A percentile compares a stretch with the other conserved stretches of the same genome.
phyloP scores from a whole-genome alignment of 2,329 filamentous ascomycete species.

The Sordariomycetes sp. region DNA sequence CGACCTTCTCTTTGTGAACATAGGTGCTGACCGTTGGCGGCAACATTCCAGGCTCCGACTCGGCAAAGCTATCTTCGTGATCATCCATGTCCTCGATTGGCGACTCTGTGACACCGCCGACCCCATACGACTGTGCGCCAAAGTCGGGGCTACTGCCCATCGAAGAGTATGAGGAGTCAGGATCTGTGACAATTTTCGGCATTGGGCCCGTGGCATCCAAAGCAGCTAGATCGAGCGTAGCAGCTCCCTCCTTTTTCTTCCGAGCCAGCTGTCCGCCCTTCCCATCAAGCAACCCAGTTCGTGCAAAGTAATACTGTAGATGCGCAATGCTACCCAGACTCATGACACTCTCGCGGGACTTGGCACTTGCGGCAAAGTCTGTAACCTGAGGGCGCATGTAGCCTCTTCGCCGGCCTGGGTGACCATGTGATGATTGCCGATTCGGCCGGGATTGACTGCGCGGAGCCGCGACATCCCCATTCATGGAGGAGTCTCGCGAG shows the following conservation, averaged over 20 bases:
- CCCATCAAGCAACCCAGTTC: constrained; percentile 86
- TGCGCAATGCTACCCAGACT: constrained; percentile 94
- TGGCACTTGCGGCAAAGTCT: constrained; percentile 83
- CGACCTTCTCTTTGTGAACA: constrained; percentile 70
- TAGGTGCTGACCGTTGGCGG: constrained; percentile 98
- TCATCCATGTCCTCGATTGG: constrained; percentile 35
- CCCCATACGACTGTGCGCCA: constrained; percentile 24
- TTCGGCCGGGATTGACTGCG: constrained; percentile 2
- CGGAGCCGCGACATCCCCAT: constrained; percentile 30
- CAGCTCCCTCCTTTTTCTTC: constrained; percentile 53
- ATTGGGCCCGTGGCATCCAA: constrained; percentile 26
- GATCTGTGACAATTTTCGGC: constrained; percentile 35
- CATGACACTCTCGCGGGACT: constrained; percentile 88
- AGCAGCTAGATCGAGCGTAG: constrained; percentile 48
- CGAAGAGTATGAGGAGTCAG: constrained; percentile 51
- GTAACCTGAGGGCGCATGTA: constrained; percentile 84
- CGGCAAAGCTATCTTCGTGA: constrained; percentile 45
- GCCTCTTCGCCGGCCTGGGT: constrained; percentile 53
- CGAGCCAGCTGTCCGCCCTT: constrained; percentile 81
- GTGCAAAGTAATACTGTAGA: constrained; percentile 95
- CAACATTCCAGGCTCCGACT: constrained; percentile 68
- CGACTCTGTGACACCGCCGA: constrained; percentile 33
- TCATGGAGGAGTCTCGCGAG: constrained; percentile 40
- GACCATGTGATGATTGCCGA: constrained; percentile 33
- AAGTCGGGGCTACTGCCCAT: constrained; percentile 51